Evolutionary conservation across 2,329 filamentous ascomycete genomes (phyloP), one percentile per base, ranked within the genome.

Genomic region (Waltergamsia citrina): DNA sequence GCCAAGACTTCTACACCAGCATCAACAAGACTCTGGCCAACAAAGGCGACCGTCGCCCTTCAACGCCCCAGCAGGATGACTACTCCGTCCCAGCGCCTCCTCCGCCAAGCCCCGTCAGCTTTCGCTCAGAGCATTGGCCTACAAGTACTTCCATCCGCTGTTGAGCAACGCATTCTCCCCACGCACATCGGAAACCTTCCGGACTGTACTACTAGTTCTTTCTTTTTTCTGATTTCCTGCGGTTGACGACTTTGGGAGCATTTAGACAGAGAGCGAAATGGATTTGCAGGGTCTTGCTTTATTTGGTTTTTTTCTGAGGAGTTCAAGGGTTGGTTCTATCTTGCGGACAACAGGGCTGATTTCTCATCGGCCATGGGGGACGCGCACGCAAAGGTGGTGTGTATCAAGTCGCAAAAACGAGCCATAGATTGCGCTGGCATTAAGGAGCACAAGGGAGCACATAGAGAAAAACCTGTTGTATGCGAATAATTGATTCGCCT

Each of bases 31-130:
- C 65, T 25, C 59, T 75, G 29, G 48, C 58, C 28, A 60, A 62
- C 38, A 62, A 62, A 43, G 53, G 51, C 44, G 49, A 57, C 35
- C 54, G 57, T 36, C 55, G 58, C n/a, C 56, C 62, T 14, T 50
- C 58, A 39, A 62, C 65, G 3, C 68, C 70, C 1, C 57, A 65
- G 40, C 69, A 75, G 46, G 59, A 71, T 38, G 74, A 79, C 53
- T 80, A 78, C 57, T 63, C 66, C 21, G 74, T 78, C 15, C 76
- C 76, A n/a, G 74, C 75, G 11, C 71, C 76, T 26, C 76, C 76
- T 10, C 76, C 76, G 15, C 74, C 76, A 10, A 77, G 71, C 44
- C 76, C 76, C 7, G 71, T 80, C 49, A 71, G 70, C 56, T 78
- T 77, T 48, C 65, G 70, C 20, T 53, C 59, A 17, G 71, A 78